Conservation (phyloP, 306 rosid genomes). For the Castanea sativa region DNA sequence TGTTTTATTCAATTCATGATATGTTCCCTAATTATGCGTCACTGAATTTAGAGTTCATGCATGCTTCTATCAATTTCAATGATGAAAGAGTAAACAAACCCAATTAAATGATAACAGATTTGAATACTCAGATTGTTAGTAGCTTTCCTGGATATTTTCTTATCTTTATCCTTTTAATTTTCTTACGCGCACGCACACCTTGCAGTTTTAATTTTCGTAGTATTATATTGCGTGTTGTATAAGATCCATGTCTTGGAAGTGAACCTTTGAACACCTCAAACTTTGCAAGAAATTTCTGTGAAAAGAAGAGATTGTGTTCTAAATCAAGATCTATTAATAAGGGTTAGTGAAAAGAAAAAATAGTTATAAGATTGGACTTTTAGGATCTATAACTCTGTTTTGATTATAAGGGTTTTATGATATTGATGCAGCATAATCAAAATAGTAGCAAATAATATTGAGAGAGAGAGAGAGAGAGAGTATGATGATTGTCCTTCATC, state of each 20-base stretch:
- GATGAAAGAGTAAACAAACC: not conserved
- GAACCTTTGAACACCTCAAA: not conserved
- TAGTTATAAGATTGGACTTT: not conserved
- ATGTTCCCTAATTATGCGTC: not conserved
- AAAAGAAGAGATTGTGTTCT: not conserved
- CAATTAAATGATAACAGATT: not conserved
- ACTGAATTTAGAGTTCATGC: conserved; percentile 30
- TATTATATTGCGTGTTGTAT: not conserved
- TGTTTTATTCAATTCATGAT: too few species aligned
- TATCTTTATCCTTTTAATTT: not conserved
- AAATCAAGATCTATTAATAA: conserved; percentile 20
- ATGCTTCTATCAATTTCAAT: conserved; percentile 10
- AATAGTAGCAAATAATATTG: too few species aligned
- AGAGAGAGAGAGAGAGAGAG: not conserved
- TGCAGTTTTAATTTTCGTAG: not conserved
- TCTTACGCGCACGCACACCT: not conserved
- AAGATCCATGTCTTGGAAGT: not conserved
- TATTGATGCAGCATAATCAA: not conserved
- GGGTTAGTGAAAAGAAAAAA: conserved; percentile 22
- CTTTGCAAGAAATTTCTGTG: not conserved
- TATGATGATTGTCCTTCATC: not conserved
- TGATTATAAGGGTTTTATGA: not conserved
- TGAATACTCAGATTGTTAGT: not conserved
- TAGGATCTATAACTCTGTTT: not conserved
- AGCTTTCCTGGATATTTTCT: conserved; percentile 15